phyloP scores from a whole-genome alignment of 768 basidiomycete genomes.

The Pilatotrama ljubarskyi region DNA sequence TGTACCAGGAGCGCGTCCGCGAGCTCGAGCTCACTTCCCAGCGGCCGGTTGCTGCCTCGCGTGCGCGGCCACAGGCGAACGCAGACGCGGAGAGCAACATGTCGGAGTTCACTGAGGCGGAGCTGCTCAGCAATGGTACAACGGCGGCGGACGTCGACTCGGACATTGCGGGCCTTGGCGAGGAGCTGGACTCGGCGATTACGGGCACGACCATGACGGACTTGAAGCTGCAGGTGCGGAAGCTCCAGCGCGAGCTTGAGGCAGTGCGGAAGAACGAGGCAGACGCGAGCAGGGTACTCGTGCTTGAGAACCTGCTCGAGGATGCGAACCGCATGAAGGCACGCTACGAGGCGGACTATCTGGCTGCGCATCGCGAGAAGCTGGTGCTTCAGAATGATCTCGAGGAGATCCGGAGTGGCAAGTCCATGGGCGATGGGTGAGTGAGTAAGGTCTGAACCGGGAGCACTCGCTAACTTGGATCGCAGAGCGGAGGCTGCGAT shows the following conservation, averaged over 20 bases:
- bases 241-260: slow-evolving; percentile 78
- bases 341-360: slow-evolving; percentile 85
- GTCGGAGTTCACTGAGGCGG: slow-evolving; percentile 44
- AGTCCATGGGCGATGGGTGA: slow-evolving; percentile 78
- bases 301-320: slow-evolving; percentile 89
- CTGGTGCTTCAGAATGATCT: slow-evolving; percentile 76
- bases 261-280: slow-evolving; percentile 71
- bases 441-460: slow-evolving; percentile 23
- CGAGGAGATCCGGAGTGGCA: slow-evolving; percentile 90
- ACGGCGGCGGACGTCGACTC: slow-evolving; percentile 43
- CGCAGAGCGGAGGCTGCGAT: slow-evolving; percentile 81
- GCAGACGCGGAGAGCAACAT: slow-evolving; percentile 17
- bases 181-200: slow-evolving; percentile 86
- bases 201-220: slow-evolving; percentile 88
- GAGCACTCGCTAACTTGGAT: slow-evolving; percentile 2
- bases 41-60: slow-evolving; percentile 41
- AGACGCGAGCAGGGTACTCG: slow-evolving; percentile 73
- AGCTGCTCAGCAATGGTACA: slow-evolving; percentile 40
- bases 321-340: slow-evolving; percentile 90
- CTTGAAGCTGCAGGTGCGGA: slow-evolving; percentile 83
- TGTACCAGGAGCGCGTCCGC: slow-evolving; percentile 87
- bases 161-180: slow-evolving; percentile 67
- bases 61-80: slow-evolving; percentile 11
- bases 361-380: slow-evolving; percentile 81
- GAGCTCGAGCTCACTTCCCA: slow-evolving; percentile 79